These are phyloP conservation scores for Tetraselmis chui DNA, from an alignment of 139 green algal genomes.

Conservation along the genomic window DNA sequence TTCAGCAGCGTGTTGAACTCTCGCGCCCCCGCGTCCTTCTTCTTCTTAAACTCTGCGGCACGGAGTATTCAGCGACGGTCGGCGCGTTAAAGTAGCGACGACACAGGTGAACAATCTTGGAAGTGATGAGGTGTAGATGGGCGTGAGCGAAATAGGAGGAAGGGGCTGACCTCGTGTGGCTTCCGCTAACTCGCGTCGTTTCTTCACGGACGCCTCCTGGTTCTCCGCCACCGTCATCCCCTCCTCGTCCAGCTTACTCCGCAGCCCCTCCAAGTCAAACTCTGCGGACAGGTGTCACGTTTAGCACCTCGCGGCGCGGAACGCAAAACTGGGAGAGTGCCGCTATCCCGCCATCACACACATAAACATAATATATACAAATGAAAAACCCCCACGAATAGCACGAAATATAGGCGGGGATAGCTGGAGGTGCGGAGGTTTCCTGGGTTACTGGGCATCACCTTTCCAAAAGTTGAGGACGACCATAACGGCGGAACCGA, in stretches of 20 bases:
- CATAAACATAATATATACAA: neutral
- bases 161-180: constrained; percentile 29
- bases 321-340: too few species aligned
- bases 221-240: constrained; percentile 71
- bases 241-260: constrained; percentile 70
- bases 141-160: neutral
- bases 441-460: too few species aligned
- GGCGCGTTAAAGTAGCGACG: neutral
- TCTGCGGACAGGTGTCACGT: too few species aligned
- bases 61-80: neutral
- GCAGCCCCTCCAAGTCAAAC: constrained; percentile 74
- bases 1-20: constrained; percentile 67
- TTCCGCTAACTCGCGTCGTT: constrained; percentile 51
- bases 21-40: constrained; percentile 35
- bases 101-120: neutral
- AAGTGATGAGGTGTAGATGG: neutral
- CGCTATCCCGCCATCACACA: neutral
- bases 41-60: constrained; percentile 35
- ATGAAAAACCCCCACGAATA: neutral
- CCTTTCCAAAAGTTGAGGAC: neutral
- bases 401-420: neutral
- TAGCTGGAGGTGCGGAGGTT: too few species aligned
- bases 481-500: neutral
- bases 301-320: too few species aligned
- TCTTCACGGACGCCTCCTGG: constrained; percentile 64